A percentile compares a stretch with the other conserved stretches of the same genome.
Conservation (phyloP, 768 basidiomycete genomes). For the Sistotremastrum niveocremeum region DNA sequence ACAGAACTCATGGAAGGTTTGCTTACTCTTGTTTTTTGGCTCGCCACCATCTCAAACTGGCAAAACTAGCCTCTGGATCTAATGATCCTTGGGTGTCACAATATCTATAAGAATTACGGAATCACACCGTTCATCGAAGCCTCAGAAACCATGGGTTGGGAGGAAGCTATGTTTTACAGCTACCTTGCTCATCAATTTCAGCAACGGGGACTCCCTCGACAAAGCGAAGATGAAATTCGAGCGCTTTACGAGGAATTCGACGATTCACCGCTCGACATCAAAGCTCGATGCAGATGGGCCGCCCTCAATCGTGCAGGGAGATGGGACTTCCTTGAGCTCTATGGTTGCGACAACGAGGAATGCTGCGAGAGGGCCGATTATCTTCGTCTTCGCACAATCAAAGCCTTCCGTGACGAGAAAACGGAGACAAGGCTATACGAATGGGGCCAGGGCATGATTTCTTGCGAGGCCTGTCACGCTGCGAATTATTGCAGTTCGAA, state of each 20-base stretch:
- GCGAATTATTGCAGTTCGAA: too few relatives aligned
- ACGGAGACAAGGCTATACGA: slow-evolving; percentile 14
- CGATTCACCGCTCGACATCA: slow-evolving; percentile 10
- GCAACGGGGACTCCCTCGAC: slow-evolving; percentile 11
- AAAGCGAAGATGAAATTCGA: slow-evolving; percentile 7
- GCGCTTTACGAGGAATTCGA: slow-evolving; percentile 10
- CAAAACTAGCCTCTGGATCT: slow-evolving; percentile 9
- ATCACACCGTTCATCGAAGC: slow-evolving; percentile 10
- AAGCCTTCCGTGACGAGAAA: slow-evolving; percentile 12
- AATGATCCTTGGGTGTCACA: slow-evolving; percentile 10
- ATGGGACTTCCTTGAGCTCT: slow-evolving; percentile 15
- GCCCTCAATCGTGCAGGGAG: slow-evolving; percentile 9
- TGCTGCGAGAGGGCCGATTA: slow-evolving; percentile 14
- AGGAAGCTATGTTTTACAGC: slow-evolving; percentile 13
- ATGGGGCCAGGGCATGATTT: slow-evolving; percentile 7
- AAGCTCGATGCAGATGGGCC: slow-evolving; percentile 12
- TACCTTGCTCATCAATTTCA: slow-evolving; percentile 7
- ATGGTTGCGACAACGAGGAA: slow-evolving; percentile 10
- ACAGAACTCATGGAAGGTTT: slow-evolving; percentile 1
- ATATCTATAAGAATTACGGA: slow-evolving; percentile 16
- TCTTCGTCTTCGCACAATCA: slow-evolving; percentile 7
- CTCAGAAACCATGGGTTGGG: background rate
- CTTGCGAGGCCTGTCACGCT: too few relatives aligned
- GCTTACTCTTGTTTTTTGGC: background rate
- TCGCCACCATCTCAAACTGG: background rate